A percentile compares a stretch with the other conserved stretches of the same genome.
Conservation (phyloP, 768 basidiomycete genomes). For the Leucocoprinus sp. region DNA sequence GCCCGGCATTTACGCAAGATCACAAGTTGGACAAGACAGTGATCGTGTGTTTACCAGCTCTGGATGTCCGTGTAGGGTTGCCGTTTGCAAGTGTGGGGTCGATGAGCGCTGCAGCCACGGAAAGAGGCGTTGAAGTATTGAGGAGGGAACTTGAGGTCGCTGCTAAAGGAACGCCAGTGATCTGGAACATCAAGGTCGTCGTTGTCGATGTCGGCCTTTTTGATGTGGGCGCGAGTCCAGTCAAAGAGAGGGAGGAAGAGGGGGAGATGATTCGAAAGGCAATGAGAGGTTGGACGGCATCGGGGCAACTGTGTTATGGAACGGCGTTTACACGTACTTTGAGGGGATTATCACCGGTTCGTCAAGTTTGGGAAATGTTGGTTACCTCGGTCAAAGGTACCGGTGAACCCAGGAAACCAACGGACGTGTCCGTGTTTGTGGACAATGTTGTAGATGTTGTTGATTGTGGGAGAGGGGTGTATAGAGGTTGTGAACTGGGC, state of each 20-base stretch:
- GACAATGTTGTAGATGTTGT: slow-evolving; percentile 51
- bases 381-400: slow-evolving; percentile 29
- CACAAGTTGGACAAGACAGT: slow-evolving; percentile 46
- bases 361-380: slow-evolving; percentile 20
- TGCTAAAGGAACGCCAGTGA: slow-evolving; percentile 38
- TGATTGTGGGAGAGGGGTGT: slow-evolving; percentile 42
- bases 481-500: slow-evolving; percentile 35
- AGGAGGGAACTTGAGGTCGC: slow-evolving; percentile 63
- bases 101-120: slow-evolving; percentile 69
- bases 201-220: slow-evolving; percentile 68
- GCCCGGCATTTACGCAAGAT: slow-evolving; percentile 41
- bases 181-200: slow-evolving; percentile 63
- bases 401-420: slow-evolving; percentile 42
- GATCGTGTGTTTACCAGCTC: slow-evolving; percentile 68
- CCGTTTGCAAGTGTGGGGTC: slow-evolving; percentile 60
- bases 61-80: slow-evolving; percentile 65
- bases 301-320: slow-evolving; percentile 68
- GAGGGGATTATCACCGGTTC: slow-evolving; percentile 20
- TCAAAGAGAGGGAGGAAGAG: background rate
- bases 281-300: slow-evolving; percentile 67
- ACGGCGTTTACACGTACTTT: slow-evolving; percentile 51
- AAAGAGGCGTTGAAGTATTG: slow-evolving; percentile 65
- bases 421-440: slow-evolving; percentile 51
- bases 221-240: slow-evolving; percentile 22
- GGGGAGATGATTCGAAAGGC: slow-evolving; percentile 35